phyloP scores from a whole-genome alignment of 2,329 filamentous ascomycete species.

The Paracoccidioides brasiliensis region DNA sequence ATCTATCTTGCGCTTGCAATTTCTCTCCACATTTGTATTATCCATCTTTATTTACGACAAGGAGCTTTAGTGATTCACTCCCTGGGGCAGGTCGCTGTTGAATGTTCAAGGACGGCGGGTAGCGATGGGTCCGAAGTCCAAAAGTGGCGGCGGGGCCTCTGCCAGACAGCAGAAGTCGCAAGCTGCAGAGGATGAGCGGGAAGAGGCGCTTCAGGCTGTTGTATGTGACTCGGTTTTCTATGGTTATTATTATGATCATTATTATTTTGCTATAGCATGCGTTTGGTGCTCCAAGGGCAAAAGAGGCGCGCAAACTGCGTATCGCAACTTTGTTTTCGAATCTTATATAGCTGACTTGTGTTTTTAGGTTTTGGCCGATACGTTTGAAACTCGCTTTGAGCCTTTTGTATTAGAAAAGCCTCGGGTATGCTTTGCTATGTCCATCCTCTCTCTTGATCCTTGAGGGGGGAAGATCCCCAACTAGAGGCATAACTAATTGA shows the following conservation, averaged over 20 bases:
- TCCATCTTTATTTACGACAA: background rate
- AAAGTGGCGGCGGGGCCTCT: conserved; percentile 15
- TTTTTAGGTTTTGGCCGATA: conserved; percentile 71
- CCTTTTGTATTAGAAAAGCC: conserved; percentile 83
- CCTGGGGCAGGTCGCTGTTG: background rate
- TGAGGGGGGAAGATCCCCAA: no score
- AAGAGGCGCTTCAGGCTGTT: conserved; percentile 51
- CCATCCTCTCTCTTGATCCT: background rate
- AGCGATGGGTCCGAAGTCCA: conserved; percentile 3
- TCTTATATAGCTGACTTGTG: background rate
- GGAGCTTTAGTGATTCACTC: background rate
- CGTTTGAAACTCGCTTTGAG: conserved; percentile 81
- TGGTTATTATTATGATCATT: background rate
- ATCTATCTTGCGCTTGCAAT: background rate
- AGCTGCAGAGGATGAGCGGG: conserved; percentile 42
- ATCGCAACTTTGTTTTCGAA: background rate
- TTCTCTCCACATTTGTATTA: background rate
- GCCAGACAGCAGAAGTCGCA: conserved; percentile 22
- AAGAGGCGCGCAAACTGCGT: background rate
- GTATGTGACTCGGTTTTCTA: conserved; percentile 26
- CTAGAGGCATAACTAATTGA: conserved; percentile 2
- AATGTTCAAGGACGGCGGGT: background rate
- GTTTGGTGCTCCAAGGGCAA: no score
- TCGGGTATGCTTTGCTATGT: conserved; percentile 45
- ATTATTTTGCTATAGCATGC: background rate